These are phyloP conservation scores for Oryza brachyantha DNA, from an alignment of 176 grass and related monocot genomes.

Conservation along the genomic window DNA sequence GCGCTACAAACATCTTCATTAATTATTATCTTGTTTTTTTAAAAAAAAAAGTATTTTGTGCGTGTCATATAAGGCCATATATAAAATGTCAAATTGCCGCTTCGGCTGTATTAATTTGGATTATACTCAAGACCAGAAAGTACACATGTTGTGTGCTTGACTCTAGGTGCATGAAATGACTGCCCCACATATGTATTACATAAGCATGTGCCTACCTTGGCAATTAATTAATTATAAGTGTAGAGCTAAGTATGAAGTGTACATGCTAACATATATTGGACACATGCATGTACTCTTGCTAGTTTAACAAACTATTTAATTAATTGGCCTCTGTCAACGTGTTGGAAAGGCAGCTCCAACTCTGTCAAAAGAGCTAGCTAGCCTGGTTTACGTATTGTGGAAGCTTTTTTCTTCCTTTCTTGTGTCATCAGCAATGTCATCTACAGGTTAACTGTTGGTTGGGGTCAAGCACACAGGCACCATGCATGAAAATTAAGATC, in stretches of 20 bases:
- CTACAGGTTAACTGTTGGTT: too few relatives aligned
- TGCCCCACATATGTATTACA: neutral
- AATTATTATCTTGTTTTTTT: too few relatives aligned
- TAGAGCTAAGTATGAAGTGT: neutral
- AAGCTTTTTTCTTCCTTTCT: neutral
- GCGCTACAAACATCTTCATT: too few relatives aligned
- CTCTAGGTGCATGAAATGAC: slow-evolving; percentile 22
- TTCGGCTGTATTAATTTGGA: neutral
- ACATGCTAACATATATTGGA: too few relatives aligned
- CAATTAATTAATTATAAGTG: too few relatives aligned
- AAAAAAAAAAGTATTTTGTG: too few relatives aligned
- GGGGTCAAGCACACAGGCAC: neutral
- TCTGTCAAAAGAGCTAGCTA: neutral
- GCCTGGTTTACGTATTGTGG: neutral
- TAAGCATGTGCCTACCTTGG: neutral
- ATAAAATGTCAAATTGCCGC: neutral
- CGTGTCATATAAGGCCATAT: neutral
- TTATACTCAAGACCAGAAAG: neutral
- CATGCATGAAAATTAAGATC: neutral
- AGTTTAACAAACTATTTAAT: neutral
- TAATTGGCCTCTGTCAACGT: neutral
- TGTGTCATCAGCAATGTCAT: neutral
- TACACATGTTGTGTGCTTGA: neutral
- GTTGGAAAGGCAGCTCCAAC: neutral
- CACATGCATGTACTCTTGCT: neutral